Evolutionary conservation across 208 protist genomes (phyloP).

Genomic region (Tritrichomonas musculus): DNA sequence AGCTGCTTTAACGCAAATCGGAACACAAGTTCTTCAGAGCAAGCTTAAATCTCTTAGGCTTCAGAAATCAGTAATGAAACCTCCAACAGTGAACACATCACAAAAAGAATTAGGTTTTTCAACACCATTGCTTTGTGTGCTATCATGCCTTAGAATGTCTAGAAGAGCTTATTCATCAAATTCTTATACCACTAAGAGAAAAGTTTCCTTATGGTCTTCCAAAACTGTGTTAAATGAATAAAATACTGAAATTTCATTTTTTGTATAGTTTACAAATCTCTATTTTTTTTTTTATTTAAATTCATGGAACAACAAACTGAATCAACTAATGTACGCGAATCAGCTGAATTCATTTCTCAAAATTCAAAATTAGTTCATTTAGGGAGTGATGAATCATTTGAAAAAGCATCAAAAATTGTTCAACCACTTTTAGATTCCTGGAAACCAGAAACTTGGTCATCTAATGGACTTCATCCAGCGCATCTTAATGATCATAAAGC

Average conservation of each 20-base stretch:
- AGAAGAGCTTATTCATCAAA: no score
- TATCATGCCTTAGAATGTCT: no score
- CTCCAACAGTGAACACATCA: not conserved
- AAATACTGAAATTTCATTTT: no score
- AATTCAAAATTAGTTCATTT: not conserved
- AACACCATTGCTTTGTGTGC: no score
- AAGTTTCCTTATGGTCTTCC: no score
- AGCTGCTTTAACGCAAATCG: not conserved
- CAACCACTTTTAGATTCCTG: not conserved
- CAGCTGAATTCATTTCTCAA: not conserved
- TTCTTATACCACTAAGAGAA: no score
- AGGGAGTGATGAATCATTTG: not conserved
- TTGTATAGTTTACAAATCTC: no score
- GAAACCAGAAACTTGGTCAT: not conserved
- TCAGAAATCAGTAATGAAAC: not conserved
- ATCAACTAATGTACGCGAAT: not conserved
- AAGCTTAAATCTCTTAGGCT: not conserved
- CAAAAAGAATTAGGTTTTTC: no score
- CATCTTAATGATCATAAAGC: not conserved
- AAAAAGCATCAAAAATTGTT: not conserved
- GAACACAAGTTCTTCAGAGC: not conserved
- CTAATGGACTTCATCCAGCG: not conserved
- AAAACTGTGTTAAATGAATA: no score
- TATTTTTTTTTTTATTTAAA: no score
- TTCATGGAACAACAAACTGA: no score